phyloP scores from a whole-genome alignment of 371 early-diverging fungal species.

The Rhizopus sp. region DNA sequence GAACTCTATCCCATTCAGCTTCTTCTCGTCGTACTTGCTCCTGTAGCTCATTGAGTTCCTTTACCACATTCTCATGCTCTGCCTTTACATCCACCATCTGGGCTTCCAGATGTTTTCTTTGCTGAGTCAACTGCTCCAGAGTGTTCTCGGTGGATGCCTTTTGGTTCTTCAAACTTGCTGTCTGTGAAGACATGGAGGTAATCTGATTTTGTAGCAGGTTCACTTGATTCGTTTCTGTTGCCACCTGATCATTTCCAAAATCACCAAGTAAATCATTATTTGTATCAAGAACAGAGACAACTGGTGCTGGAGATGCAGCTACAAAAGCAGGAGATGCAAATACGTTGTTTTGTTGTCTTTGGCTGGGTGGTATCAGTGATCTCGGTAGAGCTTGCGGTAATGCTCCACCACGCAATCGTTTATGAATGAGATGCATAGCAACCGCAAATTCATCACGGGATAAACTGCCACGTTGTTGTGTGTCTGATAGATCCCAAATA shows the following conservation, averaged over 20 bases:
- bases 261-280: conserved; percentile 43
- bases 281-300: conserved; percentile 8
- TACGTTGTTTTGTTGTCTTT: conserved; percentile 5
- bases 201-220: conserved; percentile 48
- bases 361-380: conserved; percentile 27
- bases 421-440: conserved; percentile 91
- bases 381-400: conserved; percentile 65
- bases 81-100: conserved; percentile 30
- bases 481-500: conserved; percentile 83
- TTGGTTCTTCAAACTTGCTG: conserved; percentile 22
- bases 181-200: conserved; percentile 22
- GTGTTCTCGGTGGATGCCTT: conserved; percentile 28
- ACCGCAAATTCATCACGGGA: conserved; percentile 89
- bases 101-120: conserved; percentile 39
- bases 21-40: conserved; percentile 35
- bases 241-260: conserved; percentile 43
- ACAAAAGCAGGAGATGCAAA: conserved; percentile 16
- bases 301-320: too few relatives aligned
- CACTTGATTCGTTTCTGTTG: conserved; percentile 45
- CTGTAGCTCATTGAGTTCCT: conserved; percentile 41
- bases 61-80: conserved; percentile 33
- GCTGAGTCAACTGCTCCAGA: conserved; percentile 31
- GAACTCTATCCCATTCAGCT: conserved; percentile 33
- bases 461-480: conserved; percentile 76
- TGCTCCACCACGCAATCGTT: conserved; percentile 79